phyloP scores from a whole-genome alignment of 805 yeast genomes.

The Candida ponderosae region DNA sequence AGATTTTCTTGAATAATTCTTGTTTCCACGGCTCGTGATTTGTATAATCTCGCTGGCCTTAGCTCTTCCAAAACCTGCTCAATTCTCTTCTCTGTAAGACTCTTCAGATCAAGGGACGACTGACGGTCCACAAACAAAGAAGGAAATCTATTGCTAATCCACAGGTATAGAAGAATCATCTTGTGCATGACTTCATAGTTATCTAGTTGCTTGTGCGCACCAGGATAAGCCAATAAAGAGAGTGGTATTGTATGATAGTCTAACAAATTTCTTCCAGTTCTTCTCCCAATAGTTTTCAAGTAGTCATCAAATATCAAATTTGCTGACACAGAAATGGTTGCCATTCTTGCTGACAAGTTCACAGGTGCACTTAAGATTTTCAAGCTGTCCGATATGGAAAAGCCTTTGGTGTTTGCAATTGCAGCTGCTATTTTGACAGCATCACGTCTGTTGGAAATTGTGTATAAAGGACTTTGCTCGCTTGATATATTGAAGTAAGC shows the following conservation, averaged over 20 bases:
- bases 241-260: neutral
- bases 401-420: constrained; percentile 32
- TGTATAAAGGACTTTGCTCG: constrained; percentile 21
- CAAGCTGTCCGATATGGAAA: constrained; percentile 51
- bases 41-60: too few relatives aligned
- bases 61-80: constrained; percentile 22
- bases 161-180: constrained; percentile 58
- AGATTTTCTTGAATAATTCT: too few relatives aligned
- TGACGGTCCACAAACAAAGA: constrained; percentile 69
- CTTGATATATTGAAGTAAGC: constrained; percentile 37
- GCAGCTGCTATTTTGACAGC: constrained; percentile 27
- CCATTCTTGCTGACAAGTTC: neutral
- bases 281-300: neutral
- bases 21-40: too few relatives aligned
- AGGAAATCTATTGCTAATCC: constrained; percentile 88
- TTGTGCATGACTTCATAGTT: constrained; percentile 59
- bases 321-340: constrained; percentile 3
- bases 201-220: constrained; percentile 12
- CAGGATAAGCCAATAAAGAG: neutral
- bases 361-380: constrained; percentile 53
- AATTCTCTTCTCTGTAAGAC: constrained; percentile 51
- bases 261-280: neutral
- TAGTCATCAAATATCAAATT: neutral
- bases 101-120: constrained; percentile 62
- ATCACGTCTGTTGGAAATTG: constrained; percentile 29